phyloP scores from a whole-genome alignment of 257 asterid genomes.

The Primulina huaijiensis region DNA sequence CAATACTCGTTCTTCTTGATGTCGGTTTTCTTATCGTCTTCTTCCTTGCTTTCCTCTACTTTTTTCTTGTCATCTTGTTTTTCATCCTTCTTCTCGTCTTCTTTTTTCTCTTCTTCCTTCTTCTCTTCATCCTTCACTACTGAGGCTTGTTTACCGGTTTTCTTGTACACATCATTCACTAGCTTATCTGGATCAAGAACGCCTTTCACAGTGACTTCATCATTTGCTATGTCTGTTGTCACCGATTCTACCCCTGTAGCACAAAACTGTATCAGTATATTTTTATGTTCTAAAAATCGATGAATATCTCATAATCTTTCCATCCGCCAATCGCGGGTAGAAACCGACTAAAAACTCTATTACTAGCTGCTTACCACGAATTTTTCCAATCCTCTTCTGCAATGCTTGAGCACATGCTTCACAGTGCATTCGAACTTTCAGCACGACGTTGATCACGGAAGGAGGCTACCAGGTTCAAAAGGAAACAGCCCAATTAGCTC shows the following conservation, averaged over 20 bases:
- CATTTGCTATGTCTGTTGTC: slow-evolving; percentile 53
- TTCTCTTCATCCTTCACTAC: slow-evolving; percentile 57
- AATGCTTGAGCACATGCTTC: slow-evolving; percentile 84
- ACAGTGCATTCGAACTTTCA: slow-evolving; percentile 83
- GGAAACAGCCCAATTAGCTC: neutral
- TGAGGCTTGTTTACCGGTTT: slow-evolving; percentile 69
- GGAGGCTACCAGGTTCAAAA: slow-evolving; percentile 50
- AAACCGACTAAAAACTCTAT: neutral
- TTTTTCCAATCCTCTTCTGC: slow-evolving; percentile 60
- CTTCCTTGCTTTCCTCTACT: slow-evolving; percentile 34
- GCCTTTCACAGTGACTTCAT: slow-evolving; percentile 64
- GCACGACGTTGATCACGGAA: slow-evolving; percentile 51
- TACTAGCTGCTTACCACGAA: slow-evolving; percentile 45
- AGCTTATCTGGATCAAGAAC: slow-evolving; percentile 74
- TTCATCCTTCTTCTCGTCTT: slow-evolving; percentile 28
- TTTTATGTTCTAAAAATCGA: neutral
- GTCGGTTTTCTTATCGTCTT: slow-evolving; percentile 38
- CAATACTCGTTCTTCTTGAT: slow-evolving; percentile 58
- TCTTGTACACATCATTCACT: slow-evolving; percentile 64
- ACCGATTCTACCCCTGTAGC: slow-evolving; percentile 77
- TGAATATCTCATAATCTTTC: neutral
- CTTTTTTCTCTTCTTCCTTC: slow-evolving; percentile 50
- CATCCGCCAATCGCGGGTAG: neutral
- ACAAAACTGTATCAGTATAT: neutral
- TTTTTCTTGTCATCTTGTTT: slow-evolving; percentile 26